Conservation (phyloP, 2,329 filamentous ascomycete species). For the Cladophialophora exuberans region DNA sequence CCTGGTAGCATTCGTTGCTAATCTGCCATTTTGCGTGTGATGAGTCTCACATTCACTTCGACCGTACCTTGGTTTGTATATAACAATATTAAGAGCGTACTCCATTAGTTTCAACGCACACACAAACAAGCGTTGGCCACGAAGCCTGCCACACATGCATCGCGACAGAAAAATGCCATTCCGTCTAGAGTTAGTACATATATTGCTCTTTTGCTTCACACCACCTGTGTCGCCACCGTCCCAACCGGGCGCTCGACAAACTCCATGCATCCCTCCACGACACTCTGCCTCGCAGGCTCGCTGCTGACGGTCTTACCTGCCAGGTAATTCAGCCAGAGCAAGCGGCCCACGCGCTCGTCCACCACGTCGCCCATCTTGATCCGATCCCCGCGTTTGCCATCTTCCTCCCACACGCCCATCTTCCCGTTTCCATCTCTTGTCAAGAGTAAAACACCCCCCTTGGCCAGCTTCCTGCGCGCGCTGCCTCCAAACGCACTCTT, state of each 20-base stretch:
- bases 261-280: conserved; percentile 84
- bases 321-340: conserved; percentile 89
- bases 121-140: no score
- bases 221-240: conserved; percentile 79
- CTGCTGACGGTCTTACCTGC: conserved; percentile 85
- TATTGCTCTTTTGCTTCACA: conserved; percentile 36
- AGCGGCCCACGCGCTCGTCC: conserved; percentile 78
- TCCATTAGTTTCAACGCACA: no score
- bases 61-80: no score
- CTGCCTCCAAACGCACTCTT: conserved; percentile 80
- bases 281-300: conserved; percentile 75
- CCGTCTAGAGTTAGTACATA: not conserved
- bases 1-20: no score
- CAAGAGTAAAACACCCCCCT: conserved; percentile 76
- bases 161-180: no score
- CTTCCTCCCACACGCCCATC: conserved; percentile 69
- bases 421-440: conserved; percentile 67
- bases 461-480: conserved; percentile 68
- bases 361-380: conserved; percentile 48
- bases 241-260: conserved; percentile 88
- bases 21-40: no score
- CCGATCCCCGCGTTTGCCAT: no score
- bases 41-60: no score
- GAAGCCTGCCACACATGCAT: not conserved
- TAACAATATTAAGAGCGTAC: no score